These are phyloP conservation scores for Euphorbia corollata DNA, from an alignment of 441 rosid genomes.

Conservation along the genomic window DNA sequence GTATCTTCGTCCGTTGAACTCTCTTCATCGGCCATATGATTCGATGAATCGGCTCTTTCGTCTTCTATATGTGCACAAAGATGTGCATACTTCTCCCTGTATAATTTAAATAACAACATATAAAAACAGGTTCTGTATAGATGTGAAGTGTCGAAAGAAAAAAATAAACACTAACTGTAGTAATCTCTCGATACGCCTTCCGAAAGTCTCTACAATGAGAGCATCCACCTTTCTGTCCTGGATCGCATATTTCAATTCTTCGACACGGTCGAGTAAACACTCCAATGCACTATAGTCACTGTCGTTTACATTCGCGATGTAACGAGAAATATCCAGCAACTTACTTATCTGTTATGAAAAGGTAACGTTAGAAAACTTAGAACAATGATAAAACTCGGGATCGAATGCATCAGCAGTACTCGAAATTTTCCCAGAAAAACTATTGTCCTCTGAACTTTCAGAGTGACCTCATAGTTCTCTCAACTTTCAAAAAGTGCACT, in stretches of 20 bases:
- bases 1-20: constrained; percentile 77
- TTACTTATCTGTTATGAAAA: constrained; percentile 59
- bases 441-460: not conserved
- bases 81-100: constrained; percentile 79
- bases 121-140: constrained; percentile 9
- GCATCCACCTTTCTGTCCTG: constrained; percentile 97
- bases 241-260: constrained; percentile 82
- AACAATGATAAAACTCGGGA: no score
- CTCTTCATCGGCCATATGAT: constrained; percentile 66
- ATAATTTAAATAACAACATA: constrained; percentile 14
- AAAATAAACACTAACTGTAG: constrained; percentile 52
- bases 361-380: constrained; percentile 12
- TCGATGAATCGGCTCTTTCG: constrained; percentile 59
- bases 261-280: constrained; percentile 67
- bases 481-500: no score
- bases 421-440: no score
- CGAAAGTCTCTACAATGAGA: constrained; percentile 91
- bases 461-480: not conserved
- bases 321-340: constrained; percentile 66
- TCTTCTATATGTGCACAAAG: constrained; percentile 81
- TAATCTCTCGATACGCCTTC: constrained; percentile 90
- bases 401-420: no score
- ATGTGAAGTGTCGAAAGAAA: constrained; percentile 7
- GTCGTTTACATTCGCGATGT: constrained; percentile 60
- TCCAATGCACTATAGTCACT: constrained; percentile 64